These are phyloP conservation scores for Ramichloridium luteum DNA, from an alignment of 2,329 filamentous ascomycete genomes.

Conservation along the genomic window DNA sequence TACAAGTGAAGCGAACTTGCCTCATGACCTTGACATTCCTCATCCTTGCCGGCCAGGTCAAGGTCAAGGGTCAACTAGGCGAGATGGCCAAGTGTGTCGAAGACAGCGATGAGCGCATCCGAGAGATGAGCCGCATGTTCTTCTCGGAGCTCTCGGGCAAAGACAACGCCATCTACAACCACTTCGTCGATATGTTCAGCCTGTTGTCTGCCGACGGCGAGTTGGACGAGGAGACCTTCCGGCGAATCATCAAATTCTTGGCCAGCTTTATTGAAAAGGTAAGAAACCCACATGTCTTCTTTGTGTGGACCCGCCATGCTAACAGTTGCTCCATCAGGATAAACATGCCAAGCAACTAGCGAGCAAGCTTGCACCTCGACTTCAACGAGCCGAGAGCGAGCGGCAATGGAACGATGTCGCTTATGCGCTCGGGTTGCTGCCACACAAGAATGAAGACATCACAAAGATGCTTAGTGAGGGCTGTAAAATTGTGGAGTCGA, in stretches of 20 bases:
- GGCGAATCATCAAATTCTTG: constrained; percentile 79
- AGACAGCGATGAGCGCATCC: constrained; percentile 87
- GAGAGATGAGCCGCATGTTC: constrained; percentile 93
- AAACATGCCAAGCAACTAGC: constrained; percentile 93
- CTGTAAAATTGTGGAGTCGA: constrained; percentile 44
- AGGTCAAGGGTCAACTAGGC: constrained; percentile 95
- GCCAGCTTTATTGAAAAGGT: constrained; percentile 97
- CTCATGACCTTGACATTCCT: constrained; percentile 97
- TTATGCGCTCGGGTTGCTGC: constrained; percentile 76
- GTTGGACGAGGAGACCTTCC: constrained; percentile 75
- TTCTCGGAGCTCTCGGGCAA: constrained; percentile 96
- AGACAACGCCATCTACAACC: constrained; percentile 97
- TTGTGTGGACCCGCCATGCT: not conserved
- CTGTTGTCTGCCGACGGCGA: constrained; percentile 70
- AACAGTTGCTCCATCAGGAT: constrained; percentile 46
- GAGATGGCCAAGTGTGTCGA: constrained; percentile 99
- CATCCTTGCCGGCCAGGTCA: constrained; percentile 93
- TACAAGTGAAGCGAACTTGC: constrained; percentile 89
- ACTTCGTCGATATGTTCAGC: constrained; percentile 99
- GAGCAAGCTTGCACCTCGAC: constrained; percentile 77
- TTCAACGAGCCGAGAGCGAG: constrained; percentile 79
- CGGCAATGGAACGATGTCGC: constrained; percentile 96
- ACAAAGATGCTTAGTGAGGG: constrained; percentile 62
- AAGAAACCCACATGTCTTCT: no score
- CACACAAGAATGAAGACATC: constrained; percentile 89